phyloP scores from a whole-genome alignment of 768 basidiomycete species.

The Galerina sulciceps region DNA sequence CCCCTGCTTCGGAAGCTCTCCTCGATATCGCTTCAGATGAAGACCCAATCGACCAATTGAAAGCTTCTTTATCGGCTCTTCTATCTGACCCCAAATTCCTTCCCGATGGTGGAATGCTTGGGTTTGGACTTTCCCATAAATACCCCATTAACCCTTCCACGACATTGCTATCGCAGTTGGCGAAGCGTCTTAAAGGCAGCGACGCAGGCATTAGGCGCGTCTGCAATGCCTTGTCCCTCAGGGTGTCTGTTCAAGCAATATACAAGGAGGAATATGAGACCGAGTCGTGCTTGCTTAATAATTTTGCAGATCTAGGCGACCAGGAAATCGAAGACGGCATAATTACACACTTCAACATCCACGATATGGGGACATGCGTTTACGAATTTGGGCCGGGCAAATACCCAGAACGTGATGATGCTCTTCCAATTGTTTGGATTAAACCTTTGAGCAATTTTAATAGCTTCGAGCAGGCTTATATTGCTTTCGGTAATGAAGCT shows the following conservation, averaged over 20 bases:
- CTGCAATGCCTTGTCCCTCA: conserved; percentile 20
- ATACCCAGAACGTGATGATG: background rate
- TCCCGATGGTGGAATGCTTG: conserved; percentile 35
- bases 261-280: conserved; percentile 14
- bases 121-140: conserved; percentile 36
- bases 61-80: conserved; percentile 25
- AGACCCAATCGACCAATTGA: conserved; percentile 10
- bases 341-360: background rate
- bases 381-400: background rate
- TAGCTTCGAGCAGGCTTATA: background rate
- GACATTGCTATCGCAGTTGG: conserved; percentile 15
- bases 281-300: background rate
- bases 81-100: conserved; percentile 30
- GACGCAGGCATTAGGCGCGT: conserved; percentile 28
- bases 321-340: background rate
- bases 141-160: conserved; percentile 31
- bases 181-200: conserved; percentile 30
- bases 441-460: background rate
- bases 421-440: background rate
- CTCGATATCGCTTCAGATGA: background rate
- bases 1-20: background rate
- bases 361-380: background rate
- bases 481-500: conserved; percentile 3
- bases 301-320: background rate
- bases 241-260: conserved; percentile 21